These are phyloP conservation scores for Mycothermus thermophilus DNA, from an alignment of 495 filamentous ascomycete species.

Conservation along the genomic window DNA sequence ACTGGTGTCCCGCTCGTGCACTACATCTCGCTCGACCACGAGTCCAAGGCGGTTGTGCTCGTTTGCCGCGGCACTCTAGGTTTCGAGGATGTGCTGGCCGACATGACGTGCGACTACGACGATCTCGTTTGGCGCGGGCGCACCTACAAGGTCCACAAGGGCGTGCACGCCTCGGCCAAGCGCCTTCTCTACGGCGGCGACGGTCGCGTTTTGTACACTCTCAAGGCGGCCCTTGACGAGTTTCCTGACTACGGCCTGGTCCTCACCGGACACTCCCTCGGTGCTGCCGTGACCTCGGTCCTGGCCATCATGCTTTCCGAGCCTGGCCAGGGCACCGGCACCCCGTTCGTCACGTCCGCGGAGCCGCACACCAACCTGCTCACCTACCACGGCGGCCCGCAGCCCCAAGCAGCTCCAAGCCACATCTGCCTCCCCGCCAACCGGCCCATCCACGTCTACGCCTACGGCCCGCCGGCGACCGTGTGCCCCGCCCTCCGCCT, in stretches of 20 bases:
- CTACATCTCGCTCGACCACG: conserved; percentile 64
- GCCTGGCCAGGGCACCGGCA: conserved; percentile 25
- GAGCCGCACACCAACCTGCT: conserved; percentile 19
- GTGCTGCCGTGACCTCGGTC: conserved; percentile 60
- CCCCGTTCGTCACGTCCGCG: conserved; percentile 34
- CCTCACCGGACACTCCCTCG: conserved; percentile 63
- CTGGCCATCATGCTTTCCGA: conserved; percentile 62
- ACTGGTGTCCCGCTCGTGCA: conserved; percentile 68
- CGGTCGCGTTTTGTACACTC: conserved; percentile 50
- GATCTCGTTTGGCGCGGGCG: conserved; percentile 53
- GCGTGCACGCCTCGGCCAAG: conserved; percentile 65
- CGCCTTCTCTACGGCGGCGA: conserved; percentile 52
- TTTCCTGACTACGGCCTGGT: conserved; percentile 62
- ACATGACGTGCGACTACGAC: conserved; percentile 73
- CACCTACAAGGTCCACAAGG: conserved; percentile 64
- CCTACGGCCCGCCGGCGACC: conserved; percentile 61
- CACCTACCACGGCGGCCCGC: conserved; percentile 5
- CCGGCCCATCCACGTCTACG: conserved; percentile 64
- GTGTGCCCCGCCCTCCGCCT: conserved; percentile 59
- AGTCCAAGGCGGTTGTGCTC: conserved; percentile 62
- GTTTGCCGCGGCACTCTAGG: conserved; percentile 66
- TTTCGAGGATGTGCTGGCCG: conserved; percentile 68
- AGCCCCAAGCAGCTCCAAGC: conserved; percentile 6
- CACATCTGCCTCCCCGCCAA: conserved; percentile 45
- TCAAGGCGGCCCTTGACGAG: conserved; percentile 57